Conservation (phyloP, 768 basidiomycete genomes). For the Trametes maxima region DNA sequence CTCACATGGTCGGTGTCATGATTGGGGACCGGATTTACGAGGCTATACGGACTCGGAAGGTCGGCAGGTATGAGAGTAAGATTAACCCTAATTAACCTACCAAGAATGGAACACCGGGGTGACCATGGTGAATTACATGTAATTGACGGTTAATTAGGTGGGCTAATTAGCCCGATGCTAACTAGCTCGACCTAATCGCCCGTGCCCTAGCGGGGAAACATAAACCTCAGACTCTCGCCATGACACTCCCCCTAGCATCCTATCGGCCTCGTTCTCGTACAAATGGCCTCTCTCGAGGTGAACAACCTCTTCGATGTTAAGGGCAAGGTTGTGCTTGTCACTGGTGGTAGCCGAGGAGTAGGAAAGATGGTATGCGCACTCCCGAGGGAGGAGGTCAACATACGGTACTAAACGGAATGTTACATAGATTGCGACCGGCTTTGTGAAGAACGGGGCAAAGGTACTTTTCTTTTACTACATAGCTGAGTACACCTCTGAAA, state of each 20-base stretch:
- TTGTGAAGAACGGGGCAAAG: constrained; percentile 61
- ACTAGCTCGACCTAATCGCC: too few species aligned
- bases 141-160: too few species aligned
- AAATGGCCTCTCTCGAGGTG: constrained; percentile 41
- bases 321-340: constrained; percentile 59
- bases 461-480: constrained; percentile 30
- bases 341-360: constrained; percentile 67
- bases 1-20: too few species aligned
- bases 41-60: too few species aligned
- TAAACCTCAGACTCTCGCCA: neutral
- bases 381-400: neutral
- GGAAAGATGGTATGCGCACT: constrained; percentile 57
- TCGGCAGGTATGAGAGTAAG: too few species aligned
- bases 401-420: neutral
- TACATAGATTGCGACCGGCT: constrained; percentile 61
- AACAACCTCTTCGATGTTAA: constrained; percentile 51
- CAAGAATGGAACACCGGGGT: too few species aligned
- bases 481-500: neutral
- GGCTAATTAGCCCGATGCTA: too few species aligned
- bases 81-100: too few species aligned
- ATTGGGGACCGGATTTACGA: too few species aligned
- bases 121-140: too few species aligned
- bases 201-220: too few species aligned
- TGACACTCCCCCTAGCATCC: neutral
- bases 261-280: neutral